Percentiles rank a stretch among this genome's conserved stretches.
These are phyloP conservation scores for Geotrichum aggregatum DNA, from an alignment of 1,139 yeast species.

Conservation along the genomic window DNA sequence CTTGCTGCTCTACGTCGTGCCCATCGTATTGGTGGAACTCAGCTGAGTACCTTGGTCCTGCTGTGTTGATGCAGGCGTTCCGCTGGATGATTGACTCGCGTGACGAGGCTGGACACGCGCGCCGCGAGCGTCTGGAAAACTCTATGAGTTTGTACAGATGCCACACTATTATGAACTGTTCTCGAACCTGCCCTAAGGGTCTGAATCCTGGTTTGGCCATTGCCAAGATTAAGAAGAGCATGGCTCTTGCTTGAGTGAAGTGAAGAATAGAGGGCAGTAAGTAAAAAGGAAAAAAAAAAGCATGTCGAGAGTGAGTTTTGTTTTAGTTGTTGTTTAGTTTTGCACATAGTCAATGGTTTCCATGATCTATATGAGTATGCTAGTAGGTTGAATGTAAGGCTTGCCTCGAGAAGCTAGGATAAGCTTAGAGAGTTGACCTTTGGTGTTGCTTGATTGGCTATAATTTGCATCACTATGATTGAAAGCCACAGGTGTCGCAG, in stretches of 20 bases:
- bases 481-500: no score
- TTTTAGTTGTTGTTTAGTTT: background rate
- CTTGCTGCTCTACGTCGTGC: conserved; percentile 98
- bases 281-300: background rate
- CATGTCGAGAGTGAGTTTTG: background rate
- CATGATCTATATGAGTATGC: no score
- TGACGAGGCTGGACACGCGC: conserved; percentile 77
- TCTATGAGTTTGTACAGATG: conserved; percentile 98
- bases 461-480: no score
- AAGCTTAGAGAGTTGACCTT: no score
- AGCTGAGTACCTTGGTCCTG: conserved; percentile 97
- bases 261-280: background rate
- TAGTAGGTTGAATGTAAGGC: no score
- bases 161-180: conserved; percentile 98
- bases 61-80: conserved; percentile 97
- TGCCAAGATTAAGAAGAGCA: conserved; percentile 92
- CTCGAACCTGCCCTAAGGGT: conserved; percentile 98
- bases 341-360: background rate
- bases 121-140: conserved; percentile 90
- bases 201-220: conserved; percentile 97
- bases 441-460: no score
- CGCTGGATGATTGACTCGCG: conserved; percentile 98
- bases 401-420: no score
- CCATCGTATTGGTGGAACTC: conserved; percentile 99
- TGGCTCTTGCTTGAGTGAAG: conserved; percentile 53